Evolutionary conservation across 768 basidiomycete species (phyloP), one percentile per base, ranked within the genome.

Genomic region (Tremella fuciformis): DNA sequence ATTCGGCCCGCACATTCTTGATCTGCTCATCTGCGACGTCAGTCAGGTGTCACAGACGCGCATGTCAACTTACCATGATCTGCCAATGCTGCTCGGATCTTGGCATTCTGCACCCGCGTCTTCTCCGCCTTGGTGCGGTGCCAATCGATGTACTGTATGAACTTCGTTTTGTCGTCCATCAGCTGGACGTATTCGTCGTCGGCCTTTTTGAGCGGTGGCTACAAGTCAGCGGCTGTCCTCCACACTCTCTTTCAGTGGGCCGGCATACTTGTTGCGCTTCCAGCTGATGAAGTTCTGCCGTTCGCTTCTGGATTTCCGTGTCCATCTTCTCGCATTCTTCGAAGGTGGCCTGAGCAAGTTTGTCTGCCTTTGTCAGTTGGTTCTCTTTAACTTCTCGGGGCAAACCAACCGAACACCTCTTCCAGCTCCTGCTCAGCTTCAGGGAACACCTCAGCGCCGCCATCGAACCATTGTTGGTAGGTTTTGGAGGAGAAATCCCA

Each of bases 1-100:
- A 83, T 66, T 92, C 88, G 24, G 77, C 74, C 62, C 83, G 83
- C 34, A 89, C 80, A 47, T 83, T 81, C 41, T 85, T 84, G 38
- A 91, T 79, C 42, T 69, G 63, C n/a, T 65, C 48, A 8, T 70
- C 71, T 72, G 53, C 13, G 22, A 34, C 16, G 22, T 55, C 7
- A 40, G 44, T 50, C 18, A 2, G 24, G 60, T 53, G 64, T 29
- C 29, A n/a, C 6, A 13, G 38, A 15, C 34, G 19, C 22, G 8
- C n/a, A 7, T 3, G 49, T 3, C 15, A 9, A 55, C 71, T 49
- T 38, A 76, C 72, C 66, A 48, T 66, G 65, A 50, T 61, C 61
- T 13, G 62, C 38, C 40, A 77, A 70, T 9, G 61, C 64, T 21
- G 64, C 50, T 42, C 63, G 61, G 58, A 85, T 85, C 37, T 86